Percentiles rank a stretch among this genome's conserved stretches.
phyloP scores from a whole-genome alignment of 371 early-diverging fungal species.

The Mortierella sp. region DNA sequence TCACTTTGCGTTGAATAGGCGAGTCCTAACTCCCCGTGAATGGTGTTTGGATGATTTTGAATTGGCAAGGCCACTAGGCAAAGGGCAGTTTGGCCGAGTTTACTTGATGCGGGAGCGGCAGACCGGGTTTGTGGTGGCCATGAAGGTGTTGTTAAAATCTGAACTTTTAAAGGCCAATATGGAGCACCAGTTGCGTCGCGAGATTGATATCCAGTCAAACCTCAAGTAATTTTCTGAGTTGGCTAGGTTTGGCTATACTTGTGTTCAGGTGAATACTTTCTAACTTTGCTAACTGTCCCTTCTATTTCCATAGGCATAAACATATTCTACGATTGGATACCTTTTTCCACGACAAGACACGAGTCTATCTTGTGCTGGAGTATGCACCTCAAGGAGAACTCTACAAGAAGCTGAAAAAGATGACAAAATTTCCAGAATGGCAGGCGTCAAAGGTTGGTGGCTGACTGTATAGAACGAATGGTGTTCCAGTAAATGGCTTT shows the following conservation, averaged over 20 bases:
- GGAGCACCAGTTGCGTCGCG: conserved; percentile 92
- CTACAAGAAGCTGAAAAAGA: conserved; percentile 82
- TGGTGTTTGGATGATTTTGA: conserved; percentile 98
- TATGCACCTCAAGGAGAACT: conserved; percentile 97
- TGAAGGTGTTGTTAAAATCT: conserved; percentile 93
- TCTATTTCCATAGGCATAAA: conserved; percentile 74
- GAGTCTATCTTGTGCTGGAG: conserved; percentile 96
- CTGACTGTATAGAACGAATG: neutral
- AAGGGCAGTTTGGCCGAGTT: conserved; percentile 98
- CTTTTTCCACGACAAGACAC: conserved; percentile 96
- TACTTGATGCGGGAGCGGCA: conserved; percentile 94
- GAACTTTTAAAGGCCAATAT: conserved; percentile 83
- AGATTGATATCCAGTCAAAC: conserved; percentile 98
- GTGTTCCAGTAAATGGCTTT: neutral
- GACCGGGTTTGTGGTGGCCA: conserved; percentile 88
- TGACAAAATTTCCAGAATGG: conserved; percentile 80
- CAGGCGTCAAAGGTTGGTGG: conserved; percentile 77
- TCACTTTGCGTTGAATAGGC: conserved; percentile 16
- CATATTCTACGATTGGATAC: conserved; percentile 96
- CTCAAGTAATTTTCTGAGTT: conserved; percentile 71
- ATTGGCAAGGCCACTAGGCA: conserved; percentile 93
- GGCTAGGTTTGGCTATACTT: conserved; percentile 7
- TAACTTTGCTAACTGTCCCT: neutral
- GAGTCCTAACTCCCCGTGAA: conserved; percentile 19
- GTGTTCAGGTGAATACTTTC: neutral